A percentile compares a stretch with the other conserved stretches of the same genome.
Evolutionary conservation across 2,329 filamentous ascomycete genomes (phyloP).

Genomic region (Epichloe glyceriae): DNA sequence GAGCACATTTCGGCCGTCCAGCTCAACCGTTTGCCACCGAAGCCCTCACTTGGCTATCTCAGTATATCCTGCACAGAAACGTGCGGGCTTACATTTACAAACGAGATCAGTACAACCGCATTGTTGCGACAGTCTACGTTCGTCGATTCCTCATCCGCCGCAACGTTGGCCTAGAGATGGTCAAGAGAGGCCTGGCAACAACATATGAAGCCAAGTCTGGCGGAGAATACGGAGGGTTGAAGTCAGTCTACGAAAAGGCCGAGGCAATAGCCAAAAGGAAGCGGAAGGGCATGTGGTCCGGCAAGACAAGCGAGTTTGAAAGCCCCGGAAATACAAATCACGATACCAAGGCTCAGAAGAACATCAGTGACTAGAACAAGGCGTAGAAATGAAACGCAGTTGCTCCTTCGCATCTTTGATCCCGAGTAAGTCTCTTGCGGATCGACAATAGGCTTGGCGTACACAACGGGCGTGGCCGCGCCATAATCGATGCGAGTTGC

Average conservation of each 20-base stretch:
- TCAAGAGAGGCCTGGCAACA: slow-evolving; percentile 72
- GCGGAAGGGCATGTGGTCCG: slow-evolving; percentile 64
- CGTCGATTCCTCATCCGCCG: slow-evolving; percentile 53
- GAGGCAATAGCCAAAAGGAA: slow-evolving; percentile 53
- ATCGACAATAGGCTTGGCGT: not conserved
- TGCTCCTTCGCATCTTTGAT: not conserved
- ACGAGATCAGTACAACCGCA: slow-evolving; percentile 82
- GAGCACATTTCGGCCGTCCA: slow-evolving; percentile 80
- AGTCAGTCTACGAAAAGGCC: slow-evolving; percentile 49
- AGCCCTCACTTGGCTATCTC: slow-evolving; percentile 67
- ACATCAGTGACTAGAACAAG: slow-evolving; percentile 4
- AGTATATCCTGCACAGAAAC: slow-evolving; percentile 55
- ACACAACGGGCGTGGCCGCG: not conserved
- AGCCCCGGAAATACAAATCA: slow-evolving; percentile 77
- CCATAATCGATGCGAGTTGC: not conserved
- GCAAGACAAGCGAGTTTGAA: slow-evolving; percentile 52
- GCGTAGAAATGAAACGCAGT: not conserved
- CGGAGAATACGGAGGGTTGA: slow-evolving; percentile 69
- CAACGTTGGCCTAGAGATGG: slow-evolving; percentile 84
- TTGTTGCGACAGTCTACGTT: slow-evolving; percentile 75
- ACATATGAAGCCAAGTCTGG: slow-evolving; percentile 89
- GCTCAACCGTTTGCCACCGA: slow-evolving; percentile 76
- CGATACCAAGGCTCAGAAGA: slow-evolving; percentile 16
- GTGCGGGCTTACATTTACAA: slow-evolving; percentile 76
- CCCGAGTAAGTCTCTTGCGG: not conserved